Evolutionary conservation across 2,329 filamentous ascomycete species (phyloP), one percentile per base, ranked within the genome.

Genomic region (Aquanectria penicillioides): DNA sequence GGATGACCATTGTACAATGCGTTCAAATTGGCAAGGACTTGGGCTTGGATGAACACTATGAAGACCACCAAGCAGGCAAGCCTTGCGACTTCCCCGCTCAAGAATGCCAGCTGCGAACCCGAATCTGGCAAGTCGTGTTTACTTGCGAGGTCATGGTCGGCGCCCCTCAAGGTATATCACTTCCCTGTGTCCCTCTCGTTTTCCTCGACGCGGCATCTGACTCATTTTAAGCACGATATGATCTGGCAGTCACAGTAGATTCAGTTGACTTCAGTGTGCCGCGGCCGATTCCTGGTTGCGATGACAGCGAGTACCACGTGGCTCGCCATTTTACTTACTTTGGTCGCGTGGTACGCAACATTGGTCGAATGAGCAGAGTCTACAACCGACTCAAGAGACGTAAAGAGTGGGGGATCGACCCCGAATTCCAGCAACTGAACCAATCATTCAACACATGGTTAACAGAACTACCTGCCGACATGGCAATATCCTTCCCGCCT

Each of bases 21-120:
- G 90, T 97, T 7, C 90, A 93, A 41, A 97, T 98, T 92, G 93
- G 88, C 22, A 95, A 96, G 70, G 94, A 97, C 72, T 81, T 98
- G 26, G 92, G 93, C 17, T 80, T 98, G 6, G 89, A 97, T 71
- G 93, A 97, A 64, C 94, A 98, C 76, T 88, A 88, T 61, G 88
- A 91, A 57, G 86, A 89, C 38, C 95, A 98, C 73, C 84, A 89
- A 62, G 85, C 86, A 49, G 91, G 90, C 18, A 85, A 84, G 51
- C 74, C 84, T 1, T 98, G 95, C 72, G 88, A 86, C 5, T 88
- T 88, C 15, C 84, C 81, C 56, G 80, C 86, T 1, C 81, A 87
- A 6, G 94, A 98, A 47, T 98, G 94, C 72, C 82, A 92, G 57
- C 86, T 93, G 22, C 94, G 93, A 71, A 96, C 89, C 13, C 85